These are phyloP conservation scores for Asterella californica DNA, from an alignment of 225 moss, liverwort and hornwort species.

Conservation along the genomic window DNA sequence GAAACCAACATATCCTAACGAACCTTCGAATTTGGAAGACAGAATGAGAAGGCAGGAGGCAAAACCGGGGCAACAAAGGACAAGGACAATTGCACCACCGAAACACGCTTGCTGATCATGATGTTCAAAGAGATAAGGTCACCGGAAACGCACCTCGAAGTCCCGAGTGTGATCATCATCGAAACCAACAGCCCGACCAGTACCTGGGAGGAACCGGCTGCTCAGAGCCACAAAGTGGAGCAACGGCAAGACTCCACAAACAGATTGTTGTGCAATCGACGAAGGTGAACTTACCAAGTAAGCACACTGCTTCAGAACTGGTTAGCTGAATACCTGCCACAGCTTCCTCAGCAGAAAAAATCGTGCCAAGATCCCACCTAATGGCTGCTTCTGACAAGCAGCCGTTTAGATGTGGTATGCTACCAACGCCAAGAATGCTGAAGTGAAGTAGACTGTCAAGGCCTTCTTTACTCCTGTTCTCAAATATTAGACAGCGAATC, in stretches of 20 bases:
- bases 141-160: conserved; percentile 7
- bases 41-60: not conserved
- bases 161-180: not conserved
- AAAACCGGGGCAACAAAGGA: not conserved
- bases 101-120: not conserved
- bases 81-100: conserved; percentile 2
- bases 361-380: conserved; percentile 28
- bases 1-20: not conserved
- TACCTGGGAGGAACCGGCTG: conserved; percentile 17
- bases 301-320: conserved; percentile 1
- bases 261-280: not conserved
- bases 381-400: conserved; percentile 28
- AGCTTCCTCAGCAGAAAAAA: conserved; percentile 25
- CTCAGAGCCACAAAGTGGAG: conserved; percentile 11
- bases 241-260: not conserved
- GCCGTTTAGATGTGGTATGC: conserved; percentile 34
- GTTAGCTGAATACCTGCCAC: conserved; percentile 21
- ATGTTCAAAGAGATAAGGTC: conserved; percentile 1
- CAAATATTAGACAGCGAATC: conserved; percentile 22
- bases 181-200: conserved; percentile 8
- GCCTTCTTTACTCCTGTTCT: conserved; percentile 9
- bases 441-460: conserved; percentile 28
- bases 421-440: conserved; percentile 23
- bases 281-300: conserved; percentile 10
- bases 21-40: not conserved